Conservation (phyloP, 164 flowering plant genomes). For the Vitis labrusca region DNA sequence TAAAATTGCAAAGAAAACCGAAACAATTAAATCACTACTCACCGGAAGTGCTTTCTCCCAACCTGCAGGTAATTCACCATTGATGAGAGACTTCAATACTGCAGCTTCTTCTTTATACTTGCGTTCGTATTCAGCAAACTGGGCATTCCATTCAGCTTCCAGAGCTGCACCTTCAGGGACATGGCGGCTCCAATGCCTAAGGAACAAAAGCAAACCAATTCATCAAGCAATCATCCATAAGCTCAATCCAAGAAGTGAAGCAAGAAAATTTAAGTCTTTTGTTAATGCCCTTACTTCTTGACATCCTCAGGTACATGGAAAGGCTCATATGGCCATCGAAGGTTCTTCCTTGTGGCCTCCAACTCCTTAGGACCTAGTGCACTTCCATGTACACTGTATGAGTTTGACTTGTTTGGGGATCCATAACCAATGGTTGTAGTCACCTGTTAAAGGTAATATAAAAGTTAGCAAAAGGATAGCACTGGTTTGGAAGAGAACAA, state of each 20-base stretch:
- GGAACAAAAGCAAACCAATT: constrained; percentile 10
- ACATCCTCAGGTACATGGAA: constrained; percentile 98
- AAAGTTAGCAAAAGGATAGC: neutral
- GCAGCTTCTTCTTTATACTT: constrained; percentile 87
- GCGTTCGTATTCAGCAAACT: constrained; percentile 90
- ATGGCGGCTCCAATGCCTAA: constrained; percentile 98
- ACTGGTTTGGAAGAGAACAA: neutral
- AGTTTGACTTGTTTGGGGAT: constrained; percentile 95
- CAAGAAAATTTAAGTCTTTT: neutral
- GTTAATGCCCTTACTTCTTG: constrained; percentile 46
- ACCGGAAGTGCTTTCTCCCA: constrained; percentile 99
- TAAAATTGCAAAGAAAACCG: neutral
- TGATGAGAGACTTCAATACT: constrained; percentile 66
- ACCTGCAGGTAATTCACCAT: constrained; percentile 79
- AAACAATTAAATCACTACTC: constrained; percentile 24
- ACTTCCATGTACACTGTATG: constrained; percentile 92
- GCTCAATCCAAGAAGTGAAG: neutral
- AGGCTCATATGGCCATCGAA: constrained; percentile 91
- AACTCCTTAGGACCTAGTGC: constrained; percentile 96
- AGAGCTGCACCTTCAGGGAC: constrained; percentile 69
- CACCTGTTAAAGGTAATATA: constrained; percentile 44
- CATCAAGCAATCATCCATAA: neutral
- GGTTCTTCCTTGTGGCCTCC: constrained; percentile 93
- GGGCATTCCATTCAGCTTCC: constrained; percentile 95
- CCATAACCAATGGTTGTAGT: constrained; percentile 98